Evolutionary conservation across 306 rosid species (phyloP), one percentile per base, ranked within the genome.

Genomic region (Cajanus cajan): DNA sequence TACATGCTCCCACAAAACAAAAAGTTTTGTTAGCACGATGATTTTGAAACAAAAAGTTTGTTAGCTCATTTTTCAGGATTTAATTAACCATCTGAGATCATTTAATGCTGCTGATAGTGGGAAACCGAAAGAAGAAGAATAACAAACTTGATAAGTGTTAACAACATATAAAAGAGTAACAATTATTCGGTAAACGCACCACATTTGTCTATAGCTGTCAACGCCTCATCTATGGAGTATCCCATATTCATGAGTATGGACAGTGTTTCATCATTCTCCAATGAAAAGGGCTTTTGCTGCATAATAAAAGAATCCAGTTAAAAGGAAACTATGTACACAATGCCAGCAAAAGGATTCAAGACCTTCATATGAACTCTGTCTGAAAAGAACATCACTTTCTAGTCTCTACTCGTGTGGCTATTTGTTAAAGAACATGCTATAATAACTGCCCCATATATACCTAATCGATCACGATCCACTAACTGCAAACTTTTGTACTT

Each of bases 131-230:
- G 18, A 58, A 67, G 15, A 47, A 34, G 22, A 52, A 64, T 8
- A 64, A 25, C 24, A 61, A 41, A 54, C 39, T 18, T 48, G 65
- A 64, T 41, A 57, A 71, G 6, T 52, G 64, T 21, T 21, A n/a
- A 21, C 2, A 36, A n/a, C 10, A n/a, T 31, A 63, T 39, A 43
- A 7, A 70, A n/a, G 6, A 34, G 59, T 34, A 44, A 73, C 44
- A 34, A 62, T 48, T 64, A 64, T 39, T 68, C 77, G 12, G 7
- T 58, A n/a, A 28, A 45, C 43, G 4, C 76, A 90, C 97, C 96
- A 31, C 92, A 92, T 87, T 86, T 89, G 71, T 90, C 89, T 11
- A 90, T 77, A 58, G 96, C 96, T 36, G 52, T 65, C 63, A 74
- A 86, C 47, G 90, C 97, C 71, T 89, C 96, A 9, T 83, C 81